Conservation (phyloP, 768 basidiomycete species). For the Pisolithus marmoratus region DNA sequence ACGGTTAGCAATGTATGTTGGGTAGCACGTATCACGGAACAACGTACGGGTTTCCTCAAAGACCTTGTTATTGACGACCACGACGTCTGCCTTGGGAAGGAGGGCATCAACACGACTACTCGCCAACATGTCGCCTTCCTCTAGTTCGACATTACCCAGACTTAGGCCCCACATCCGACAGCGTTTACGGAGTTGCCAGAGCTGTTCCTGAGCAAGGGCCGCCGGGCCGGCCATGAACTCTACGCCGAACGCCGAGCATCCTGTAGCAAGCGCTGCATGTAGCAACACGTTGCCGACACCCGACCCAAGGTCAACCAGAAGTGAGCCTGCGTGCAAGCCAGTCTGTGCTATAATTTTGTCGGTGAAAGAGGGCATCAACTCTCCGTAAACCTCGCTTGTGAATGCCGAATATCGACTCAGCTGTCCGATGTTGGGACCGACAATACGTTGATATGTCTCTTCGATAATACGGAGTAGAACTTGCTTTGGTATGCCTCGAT, state of each 20-base stretch:
- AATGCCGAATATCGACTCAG: constrained; percentile 80
- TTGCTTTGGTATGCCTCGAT: constrained; percentile 52
- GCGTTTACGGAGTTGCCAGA: constrained; percentile 66
- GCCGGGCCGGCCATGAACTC: constrained; percentile 78
- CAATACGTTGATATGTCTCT: constrained; percentile 89
- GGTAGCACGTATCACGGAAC: neutral
- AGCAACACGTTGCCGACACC: constrained; percentile 84
- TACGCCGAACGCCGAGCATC: constrained; percentile 73
- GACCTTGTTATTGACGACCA: constrained; percentile 86
- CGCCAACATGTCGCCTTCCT: constrained; percentile 82
- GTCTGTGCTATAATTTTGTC: constrained; percentile 49
- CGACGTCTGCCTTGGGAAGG: constrained; percentile 80
- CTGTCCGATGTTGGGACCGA: constrained; percentile 82
- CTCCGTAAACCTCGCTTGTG: constrained; percentile 84
- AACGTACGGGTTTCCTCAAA: constrained; percentile 68
- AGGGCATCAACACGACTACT: constrained; percentile 62
- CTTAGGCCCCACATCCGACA: constrained; percentile 89
- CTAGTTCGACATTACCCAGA: constrained; percentile 69
- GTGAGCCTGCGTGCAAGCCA: constrained; percentile 45
- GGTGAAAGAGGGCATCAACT: constrained; percentile 75
- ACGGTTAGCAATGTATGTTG: neutral
- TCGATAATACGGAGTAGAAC: constrained; percentile 75
- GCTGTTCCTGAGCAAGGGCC: constrained; percentile 69
- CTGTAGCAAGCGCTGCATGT: constrained; percentile 77
- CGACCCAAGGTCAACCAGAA: constrained; percentile 81